A percentile compares a stretch with the other conserved stretches of the same genome.
These are phyloP conservation scores for Drechslerella dactyloides DNA, from an alignment of 2,329 filamentous ascomycete species.

Conservation along the genomic window DNA sequence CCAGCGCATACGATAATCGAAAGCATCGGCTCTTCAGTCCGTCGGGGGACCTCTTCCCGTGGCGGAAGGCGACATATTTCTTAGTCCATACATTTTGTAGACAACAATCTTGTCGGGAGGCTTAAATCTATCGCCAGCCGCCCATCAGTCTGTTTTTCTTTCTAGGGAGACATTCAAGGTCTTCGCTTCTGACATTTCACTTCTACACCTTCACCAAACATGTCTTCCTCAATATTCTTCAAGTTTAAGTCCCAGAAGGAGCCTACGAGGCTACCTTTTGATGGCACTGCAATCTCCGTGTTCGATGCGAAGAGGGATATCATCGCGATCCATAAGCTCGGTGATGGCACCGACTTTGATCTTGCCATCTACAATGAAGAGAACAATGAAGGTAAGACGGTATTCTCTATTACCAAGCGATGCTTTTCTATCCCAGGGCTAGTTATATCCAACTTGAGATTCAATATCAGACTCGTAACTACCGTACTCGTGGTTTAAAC, in stretches of 20 bases:
- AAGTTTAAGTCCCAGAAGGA: conserved; percentile 99
- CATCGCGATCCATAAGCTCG: conserved; percentile 89
- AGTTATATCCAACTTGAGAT: background rate
- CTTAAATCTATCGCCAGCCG: conserved; percentile 6
- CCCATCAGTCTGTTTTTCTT: conserved; percentile 19
- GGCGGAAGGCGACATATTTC: conserved; percentile 6
- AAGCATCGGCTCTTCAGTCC: conserved; percentile 5
- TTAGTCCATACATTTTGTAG: conserved; percentile 18
- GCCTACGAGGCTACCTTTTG: conserved; percentile 90
- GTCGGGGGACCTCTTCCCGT: conserved; percentile 36
- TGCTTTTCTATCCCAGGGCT: background rate
- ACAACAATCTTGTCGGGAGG: conserved; percentile 22
- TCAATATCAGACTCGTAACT: no score
- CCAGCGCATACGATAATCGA: conserved; percentile 10
- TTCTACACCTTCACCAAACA: conserved; percentile 59
- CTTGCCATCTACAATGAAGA: conserved; percentile 93
- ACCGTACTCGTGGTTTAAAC: background rate
- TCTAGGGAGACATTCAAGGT: conserved; percentile 21
- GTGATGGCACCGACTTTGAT: conserved; percentile 95
- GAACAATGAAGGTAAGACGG: conserved; percentile 70
- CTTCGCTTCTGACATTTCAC: conserved; percentile 7
- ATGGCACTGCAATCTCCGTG: conserved; percentile 95
- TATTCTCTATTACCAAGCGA: background rate
- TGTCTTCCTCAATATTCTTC: conserved; percentile 99
- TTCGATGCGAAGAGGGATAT: conserved; percentile 99